Base-by-base conservation (phyloP, 2,329 filamentous ascomycete genomes). In the Colletotrichum truncatum region DNA sequence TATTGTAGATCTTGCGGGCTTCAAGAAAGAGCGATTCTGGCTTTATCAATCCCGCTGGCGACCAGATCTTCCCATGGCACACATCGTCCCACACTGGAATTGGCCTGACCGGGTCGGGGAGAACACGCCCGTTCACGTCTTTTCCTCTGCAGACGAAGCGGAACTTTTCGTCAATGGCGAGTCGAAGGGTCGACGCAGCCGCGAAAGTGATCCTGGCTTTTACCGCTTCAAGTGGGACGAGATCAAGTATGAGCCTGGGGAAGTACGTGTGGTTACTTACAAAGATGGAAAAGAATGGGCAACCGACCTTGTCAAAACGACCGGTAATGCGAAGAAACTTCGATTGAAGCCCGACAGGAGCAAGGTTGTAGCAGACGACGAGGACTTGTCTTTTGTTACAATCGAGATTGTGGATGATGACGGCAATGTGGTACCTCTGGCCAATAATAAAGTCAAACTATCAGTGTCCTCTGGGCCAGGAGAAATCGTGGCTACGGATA, bases 1-100 rank as follows among this genome's bases (percentile, higher is more conserved):
- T 7, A 86, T 87, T 64, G 78, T 87, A 36, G 85, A 87, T 58
- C 75, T 87, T 6, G 85, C 85, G 0, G 85, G 85, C 0, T 88
- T 88, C 73, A 79, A 77, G 59, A 88, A 88, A 72, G 85, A 87
- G 63, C 77, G 85, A 1, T 87, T 82, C 71, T 87, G 80, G 67
- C 69, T 87, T 4, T 88, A 87, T 65, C 85, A 87, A 69, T 73
- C 84, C 0, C 80, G 83, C 7, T 86, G 80, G 41, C 16, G 41
- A 5, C 41, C 16, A 11, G 2, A 45, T 12, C 25, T 45, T 25
- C 18, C 41, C 1, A 26, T 45, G 41, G 41, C 41, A 45, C 41
- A 45, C 2, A 45, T 45, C 18, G 41, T 45, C 7, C 41, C 41
- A 0, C 41, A 45, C 41, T 45, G 41, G 41, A 45, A 10, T 21